These are phyloP conservation scores for Stagonosporopsis vannaccii DNA, from an alignment of 2,329 filamentous ascomycete genomes.

Conservation along the genomic window DNA sequence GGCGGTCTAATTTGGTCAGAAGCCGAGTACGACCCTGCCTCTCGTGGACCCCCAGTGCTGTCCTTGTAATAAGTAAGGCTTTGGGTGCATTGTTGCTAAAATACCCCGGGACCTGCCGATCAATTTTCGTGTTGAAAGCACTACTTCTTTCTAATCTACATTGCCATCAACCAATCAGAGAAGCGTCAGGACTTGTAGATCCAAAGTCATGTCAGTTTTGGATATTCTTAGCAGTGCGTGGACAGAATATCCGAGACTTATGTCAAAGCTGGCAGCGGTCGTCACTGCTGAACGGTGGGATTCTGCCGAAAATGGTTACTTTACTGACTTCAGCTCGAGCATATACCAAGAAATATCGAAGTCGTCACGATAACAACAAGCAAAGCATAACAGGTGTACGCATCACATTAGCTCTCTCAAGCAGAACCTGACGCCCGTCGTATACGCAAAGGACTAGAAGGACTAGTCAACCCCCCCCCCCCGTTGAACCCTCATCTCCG, in stretches of 20 bases:
- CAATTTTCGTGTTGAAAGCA: neutral
- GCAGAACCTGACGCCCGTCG: neutral
- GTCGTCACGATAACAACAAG: neutral
- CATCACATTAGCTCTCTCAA: constrained; percentile 1
- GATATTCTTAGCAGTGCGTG: neutral
- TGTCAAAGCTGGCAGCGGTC: too few species aligned
- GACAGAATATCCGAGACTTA: neutral
- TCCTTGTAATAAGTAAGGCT: neutral
- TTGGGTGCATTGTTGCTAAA: neutral
- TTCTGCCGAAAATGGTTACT: too few species aligned
- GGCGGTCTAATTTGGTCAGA: too few species aligned
- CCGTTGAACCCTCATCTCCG: neutral
- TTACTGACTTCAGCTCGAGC: neutral
- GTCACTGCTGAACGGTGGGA: too few species aligned
- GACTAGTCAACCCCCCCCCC: too few species aligned
- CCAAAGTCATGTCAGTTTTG: neutral
- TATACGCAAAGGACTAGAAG: too few species aligned
- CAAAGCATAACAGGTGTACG: neutral
- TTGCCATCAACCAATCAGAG: neutral
- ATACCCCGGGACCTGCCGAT: neutral
- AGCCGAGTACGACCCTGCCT: too few species aligned
- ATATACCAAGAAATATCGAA: neutral
- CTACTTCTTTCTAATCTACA: neutral
- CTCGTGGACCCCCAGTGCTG: too few species aligned
- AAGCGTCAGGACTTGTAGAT: neutral